Conservation (phyloP, 495 filamentous ascomycete genomes). For the Delitschia confertaspora region DNA sequence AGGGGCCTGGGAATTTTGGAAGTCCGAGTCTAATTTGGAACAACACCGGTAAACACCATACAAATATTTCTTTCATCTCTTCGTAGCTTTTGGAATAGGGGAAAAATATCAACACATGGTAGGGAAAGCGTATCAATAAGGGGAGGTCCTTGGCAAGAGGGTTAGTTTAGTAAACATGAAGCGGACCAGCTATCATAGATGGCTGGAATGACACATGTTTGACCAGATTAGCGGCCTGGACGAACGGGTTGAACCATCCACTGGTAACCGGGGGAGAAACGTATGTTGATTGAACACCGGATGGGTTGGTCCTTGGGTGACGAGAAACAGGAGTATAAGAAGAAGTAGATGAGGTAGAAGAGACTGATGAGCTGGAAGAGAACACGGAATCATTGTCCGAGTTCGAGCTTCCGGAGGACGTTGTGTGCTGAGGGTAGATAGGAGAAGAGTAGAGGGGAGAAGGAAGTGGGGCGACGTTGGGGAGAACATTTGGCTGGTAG, state of each 20-base stretch:
- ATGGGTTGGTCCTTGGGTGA: constrained; percentile 7
- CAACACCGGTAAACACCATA: constrained; percentile 14
- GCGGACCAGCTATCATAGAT: constrained; percentile 22
- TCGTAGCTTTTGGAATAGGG: constrained; percentile 24
- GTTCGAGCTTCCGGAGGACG: constrained; percentile 25
- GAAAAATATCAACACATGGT: constrained; percentile 23
- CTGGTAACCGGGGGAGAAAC: constrained; percentile 18
- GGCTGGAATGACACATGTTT: constrained; percentile 29
- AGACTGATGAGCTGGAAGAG: constrained; percentile 28
- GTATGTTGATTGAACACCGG: constrained; percentile 23
- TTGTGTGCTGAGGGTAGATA: constrained; percentile 20
- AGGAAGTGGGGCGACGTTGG: constrained; percentile 21
- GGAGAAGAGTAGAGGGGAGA: constrained; percentile 11
- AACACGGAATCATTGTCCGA: constrained; percentile 30
- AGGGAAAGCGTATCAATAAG: constrained; percentile 14
- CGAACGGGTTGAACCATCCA: constrained; percentile 26
- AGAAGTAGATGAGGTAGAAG: constrained; percentile 27
- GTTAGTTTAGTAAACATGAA: constrained; percentile 25
- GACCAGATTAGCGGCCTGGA: constrained; percentile 25
- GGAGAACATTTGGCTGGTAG: constrained; percentile 11
- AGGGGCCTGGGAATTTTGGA: background rate
- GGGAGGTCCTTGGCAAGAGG: constrained; percentile 6
- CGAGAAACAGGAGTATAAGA: constrained; percentile 20
- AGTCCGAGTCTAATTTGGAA: constrained; percentile 16
- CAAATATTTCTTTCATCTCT: constrained; percentile 19